Conservation (phyloP, 78 protist genomes). For the Protostelium mycophagum region DNA sequence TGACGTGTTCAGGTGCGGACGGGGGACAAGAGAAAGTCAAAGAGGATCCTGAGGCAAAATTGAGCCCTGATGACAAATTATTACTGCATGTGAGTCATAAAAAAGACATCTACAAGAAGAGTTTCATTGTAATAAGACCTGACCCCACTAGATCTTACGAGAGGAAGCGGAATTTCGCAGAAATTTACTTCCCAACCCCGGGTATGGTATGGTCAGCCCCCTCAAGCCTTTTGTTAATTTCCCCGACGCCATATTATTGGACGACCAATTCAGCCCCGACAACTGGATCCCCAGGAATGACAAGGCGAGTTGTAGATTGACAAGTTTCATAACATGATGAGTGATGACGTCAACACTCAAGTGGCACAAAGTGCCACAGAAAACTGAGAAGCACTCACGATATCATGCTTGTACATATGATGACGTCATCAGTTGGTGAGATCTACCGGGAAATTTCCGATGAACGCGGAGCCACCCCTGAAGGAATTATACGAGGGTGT, state of each 20-base stretch:
- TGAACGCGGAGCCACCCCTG: background rate
- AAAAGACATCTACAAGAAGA: no score
- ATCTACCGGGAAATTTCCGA: background rate
- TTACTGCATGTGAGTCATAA: background rate
- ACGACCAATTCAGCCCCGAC: background rate
- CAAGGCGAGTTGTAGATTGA: background rate
- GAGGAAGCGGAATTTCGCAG: background rate
- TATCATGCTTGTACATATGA: background rate
- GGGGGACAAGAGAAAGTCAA: background rate
- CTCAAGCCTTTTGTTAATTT: background rate
- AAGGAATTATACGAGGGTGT: background rate
- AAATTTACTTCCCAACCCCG: background rate
- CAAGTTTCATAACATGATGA: no score
- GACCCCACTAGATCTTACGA: background rate
- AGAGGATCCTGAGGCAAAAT: background rate
- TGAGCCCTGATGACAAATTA: background rate
- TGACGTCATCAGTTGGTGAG: background rate
- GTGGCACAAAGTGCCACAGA: no score
- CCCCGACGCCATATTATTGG: background rate
- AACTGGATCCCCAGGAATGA: background rate
- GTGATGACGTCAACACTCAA: no score
- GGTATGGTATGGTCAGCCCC: background rate
- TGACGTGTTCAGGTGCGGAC: background rate
- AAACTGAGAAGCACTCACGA: no score
- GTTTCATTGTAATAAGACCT: background rate